Conservation (phyloP, 1,284 basidiomycete species). For the Rhodotorula sp. region DNA sequence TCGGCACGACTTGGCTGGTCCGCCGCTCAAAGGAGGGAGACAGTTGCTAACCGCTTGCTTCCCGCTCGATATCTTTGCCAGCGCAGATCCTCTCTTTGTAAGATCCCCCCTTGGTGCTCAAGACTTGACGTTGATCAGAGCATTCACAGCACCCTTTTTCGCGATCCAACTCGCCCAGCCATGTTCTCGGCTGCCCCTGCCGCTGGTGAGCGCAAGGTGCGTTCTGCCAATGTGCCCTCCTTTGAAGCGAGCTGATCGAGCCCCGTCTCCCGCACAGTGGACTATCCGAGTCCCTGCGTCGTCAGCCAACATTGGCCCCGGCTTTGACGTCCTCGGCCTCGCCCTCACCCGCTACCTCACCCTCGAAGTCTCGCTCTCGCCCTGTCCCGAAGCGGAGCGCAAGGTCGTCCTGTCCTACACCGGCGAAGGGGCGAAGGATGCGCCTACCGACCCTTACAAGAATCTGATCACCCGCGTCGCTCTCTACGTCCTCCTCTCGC, state of each 20-base stretch:
- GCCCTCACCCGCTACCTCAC: constrained; percentile 86
- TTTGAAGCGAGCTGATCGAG: too few relatives aligned
- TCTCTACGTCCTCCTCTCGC: constrained; percentile 91
- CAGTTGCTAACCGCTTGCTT: background rate
- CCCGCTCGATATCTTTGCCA: background rate
- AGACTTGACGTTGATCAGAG: background rate
- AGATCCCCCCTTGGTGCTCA: too few relatives aligned
- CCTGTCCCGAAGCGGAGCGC: constrained; percentile 30
- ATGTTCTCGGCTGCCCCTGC: constrained; percentile 28
- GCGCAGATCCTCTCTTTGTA: background rate
- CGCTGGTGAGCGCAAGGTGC: constrained; percentile 25
- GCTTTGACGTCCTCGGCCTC: constrained; percentile 97
- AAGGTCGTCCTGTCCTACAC: constrained; percentile 73
- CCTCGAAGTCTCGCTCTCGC: constrained; percentile 62
- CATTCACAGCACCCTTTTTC: background rate
- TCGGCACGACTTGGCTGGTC: too few relatives aligned
- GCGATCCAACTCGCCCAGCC: constrained; percentile 27
- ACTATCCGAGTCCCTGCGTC: constrained; percentile 86
- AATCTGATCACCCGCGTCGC: constrained; percentile 98
- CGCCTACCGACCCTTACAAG: constrained; percentile 92
- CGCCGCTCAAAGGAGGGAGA: too few relatives aligned
- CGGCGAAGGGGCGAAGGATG: constrained; percentile 85
- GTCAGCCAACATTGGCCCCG: constrained; percentile 97
- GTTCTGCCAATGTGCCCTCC: too few relatives aligned
- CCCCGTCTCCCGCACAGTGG: constrained; percentile 48